A percentile compares a stretch with the other conserved stretches of the same genome.
phyloP scores from a whole-genome alignment of 306 rosid genomes.

The Citrullus mucosospermus region DNA sequence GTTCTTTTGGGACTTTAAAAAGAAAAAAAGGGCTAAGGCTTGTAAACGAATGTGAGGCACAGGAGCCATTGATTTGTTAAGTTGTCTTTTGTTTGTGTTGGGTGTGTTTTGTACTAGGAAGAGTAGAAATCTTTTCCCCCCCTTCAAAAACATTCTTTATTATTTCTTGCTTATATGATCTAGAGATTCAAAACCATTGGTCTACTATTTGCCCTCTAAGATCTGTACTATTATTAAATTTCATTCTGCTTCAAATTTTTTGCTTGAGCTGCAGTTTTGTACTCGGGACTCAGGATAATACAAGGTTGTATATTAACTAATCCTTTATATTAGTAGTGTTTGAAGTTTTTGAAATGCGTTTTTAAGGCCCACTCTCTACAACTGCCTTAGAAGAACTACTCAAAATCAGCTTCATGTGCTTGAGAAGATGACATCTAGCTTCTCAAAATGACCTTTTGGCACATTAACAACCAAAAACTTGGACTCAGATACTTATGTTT shows the following conservation, averaged over 20 bases:
- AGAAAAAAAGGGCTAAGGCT: not conserved
- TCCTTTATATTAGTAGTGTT: not conserved
- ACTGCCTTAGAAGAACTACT: not conserved
- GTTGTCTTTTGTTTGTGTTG: not conserved
- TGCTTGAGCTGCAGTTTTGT: not conserved
- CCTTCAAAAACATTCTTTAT: not conserved
- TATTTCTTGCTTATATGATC: slow-evolving; percentile 1
- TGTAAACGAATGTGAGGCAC: not conserved
- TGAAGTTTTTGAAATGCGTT: not conserved
- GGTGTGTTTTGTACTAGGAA: not conserved
- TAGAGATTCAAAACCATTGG: not conserved
- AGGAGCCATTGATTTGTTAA: not conserved
- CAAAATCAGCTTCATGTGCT: not conserved
- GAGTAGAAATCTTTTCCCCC: not conserved
- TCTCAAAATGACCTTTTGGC: not conserved
- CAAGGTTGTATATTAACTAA: not conserved
- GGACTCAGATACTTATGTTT: not conserved
- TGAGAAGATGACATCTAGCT: not conserved
- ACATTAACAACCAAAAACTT: not conserved
- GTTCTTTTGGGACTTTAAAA: not conserved
- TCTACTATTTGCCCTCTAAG: not conserved
- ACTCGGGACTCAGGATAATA: not conserved
- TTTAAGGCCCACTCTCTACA: not conserved
- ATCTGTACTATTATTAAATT: not conserved
- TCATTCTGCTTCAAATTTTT: not conserved